Evolutionary conservation across 2,329 filamentous ascomycete genomes (phyloP).

Genomic region (Aspergillus sp.): DNA sequence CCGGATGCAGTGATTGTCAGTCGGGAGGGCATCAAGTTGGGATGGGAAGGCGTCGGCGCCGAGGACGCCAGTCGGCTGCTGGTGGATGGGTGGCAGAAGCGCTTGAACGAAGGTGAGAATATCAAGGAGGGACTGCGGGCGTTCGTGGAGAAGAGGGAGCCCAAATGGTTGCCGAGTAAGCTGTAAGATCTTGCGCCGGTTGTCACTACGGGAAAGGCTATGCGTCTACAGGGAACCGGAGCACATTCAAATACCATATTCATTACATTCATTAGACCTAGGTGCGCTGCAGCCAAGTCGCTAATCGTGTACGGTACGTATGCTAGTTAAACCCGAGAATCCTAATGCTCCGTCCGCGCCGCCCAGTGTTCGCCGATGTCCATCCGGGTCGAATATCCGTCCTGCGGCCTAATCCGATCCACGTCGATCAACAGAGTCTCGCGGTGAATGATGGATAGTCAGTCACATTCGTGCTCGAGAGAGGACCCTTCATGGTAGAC

Average conservation of each 20-base stretch:
- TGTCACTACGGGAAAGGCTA: conserved; percentile 5
- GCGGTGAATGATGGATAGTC: neutral
- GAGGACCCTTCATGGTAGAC: conserved; percentile 21
- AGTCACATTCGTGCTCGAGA: conserved; percentile 28
- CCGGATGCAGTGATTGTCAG: conserved; percentile 76
- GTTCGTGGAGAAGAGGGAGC: conserved; percentile 73
- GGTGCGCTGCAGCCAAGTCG: conserved; percentile 20
- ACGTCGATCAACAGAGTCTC: conserved; percentile 15
- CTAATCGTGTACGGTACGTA: conserved; percentile 15
- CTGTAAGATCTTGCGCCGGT: no score
- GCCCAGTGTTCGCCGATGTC: conserved; percentile 29
- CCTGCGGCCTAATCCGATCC: conserved; percentile 23
- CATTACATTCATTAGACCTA: conserved; percentile 16
- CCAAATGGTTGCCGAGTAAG: conserved; percentile 57
- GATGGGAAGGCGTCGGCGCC: conserved; percentile 68
- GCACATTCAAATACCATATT: conserved; percentile 5
- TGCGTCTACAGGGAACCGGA: neutral
- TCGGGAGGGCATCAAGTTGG: conserved; percentile 67
- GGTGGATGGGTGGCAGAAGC: conserved; percentile 57
- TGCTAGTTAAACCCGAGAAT: conserved; percentile 15
- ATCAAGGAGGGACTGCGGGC: conserved; percentile 71
- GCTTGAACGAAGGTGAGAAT: conserved; percentile 67
- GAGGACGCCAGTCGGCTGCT: conserved; percentile 61
- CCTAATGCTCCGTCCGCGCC: conserved; percentile 25
- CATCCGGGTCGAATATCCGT: conserved; percentile 27